Conservation (phyloP, 306 rosid species). For the Trifolium pratense region DNA sequence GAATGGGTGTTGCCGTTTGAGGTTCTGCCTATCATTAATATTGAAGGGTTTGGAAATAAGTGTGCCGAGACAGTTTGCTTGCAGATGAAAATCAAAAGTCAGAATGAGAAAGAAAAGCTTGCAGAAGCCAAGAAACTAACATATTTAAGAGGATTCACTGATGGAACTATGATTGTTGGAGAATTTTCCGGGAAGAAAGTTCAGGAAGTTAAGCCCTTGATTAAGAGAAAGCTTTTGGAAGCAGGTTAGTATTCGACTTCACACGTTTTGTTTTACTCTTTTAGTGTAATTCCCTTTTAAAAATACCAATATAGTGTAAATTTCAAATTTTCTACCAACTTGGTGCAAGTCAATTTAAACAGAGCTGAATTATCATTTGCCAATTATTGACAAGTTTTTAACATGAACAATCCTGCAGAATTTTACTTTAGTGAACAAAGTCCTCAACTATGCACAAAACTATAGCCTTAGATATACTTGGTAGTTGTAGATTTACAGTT, state of each 20-base stretch:
- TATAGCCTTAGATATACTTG: not conserved
- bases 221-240: slow-evolving; percentile 78
- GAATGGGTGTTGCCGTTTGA: slow-evolving; percentile 91
- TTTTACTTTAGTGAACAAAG: not conserved
- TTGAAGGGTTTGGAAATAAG: slow-evolving; percentile 78
- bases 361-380: not conserved
- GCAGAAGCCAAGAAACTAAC: slow-evolving; percentile 94
- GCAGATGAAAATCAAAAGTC: slow-evolving; percentile 84
- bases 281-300: not conserved
- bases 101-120: slow-evolving; percentile 93
- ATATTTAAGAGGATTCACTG: slow-evolving; percentile 91
- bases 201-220: slow-evolving; percentile 85
- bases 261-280: not conserved
- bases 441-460: not conserved
- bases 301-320: not conserved
- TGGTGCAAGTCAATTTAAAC: too few relatives aligned
- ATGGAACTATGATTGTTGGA: slow-evolving; percentile 81
- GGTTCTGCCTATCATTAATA: slow-evolving; percentile 78
- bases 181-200: slow-evolving; percentile 74
- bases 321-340: not conserved
- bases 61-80: slow-evolving; percentile 84
- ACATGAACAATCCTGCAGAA: not conserved
- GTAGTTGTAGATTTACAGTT: not conserved
- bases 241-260: slow-evolving; percentile 45
- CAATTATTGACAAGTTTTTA: not conserved